Evolutionary conservation across 208 protist genomes (phyloP).

Genomic region (Trypanosoma congolense): DNA sequence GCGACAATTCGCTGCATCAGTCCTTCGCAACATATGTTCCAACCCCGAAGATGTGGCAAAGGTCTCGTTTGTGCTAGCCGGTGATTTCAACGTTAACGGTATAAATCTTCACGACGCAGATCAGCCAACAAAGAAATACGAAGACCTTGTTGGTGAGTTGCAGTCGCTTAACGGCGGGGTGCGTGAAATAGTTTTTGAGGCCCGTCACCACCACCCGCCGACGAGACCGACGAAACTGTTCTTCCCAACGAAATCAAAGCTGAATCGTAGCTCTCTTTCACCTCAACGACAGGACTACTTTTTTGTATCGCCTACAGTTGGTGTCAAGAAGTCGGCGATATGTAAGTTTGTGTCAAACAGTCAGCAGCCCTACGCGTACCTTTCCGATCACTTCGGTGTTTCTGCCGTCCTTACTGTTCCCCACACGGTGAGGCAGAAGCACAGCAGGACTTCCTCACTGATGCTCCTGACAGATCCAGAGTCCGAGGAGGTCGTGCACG

Average conservation of each 20-base stretch:
- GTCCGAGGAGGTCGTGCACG: constrained; percentile 58
- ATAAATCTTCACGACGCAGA: constrained; percentile 42
- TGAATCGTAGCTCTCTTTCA: constrained; percentile 43
- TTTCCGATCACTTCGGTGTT: constrained; percentile 88
- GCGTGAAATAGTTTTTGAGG: constrained; percentile 60
- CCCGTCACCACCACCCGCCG: constrained; percentile 41
- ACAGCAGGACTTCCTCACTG: constrained; percentile 5
- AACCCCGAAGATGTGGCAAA: constrained; percentile 19
- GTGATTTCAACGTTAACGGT: constrained; percentile 82
- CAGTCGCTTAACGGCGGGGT: constrained; percentile 46
- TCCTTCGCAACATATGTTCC: constrained; percentile 51
- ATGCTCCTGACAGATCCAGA: constrained; percentile 36
- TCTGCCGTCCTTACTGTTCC: constrained; percentile 25
- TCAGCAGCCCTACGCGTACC: constrained; percentile 76
- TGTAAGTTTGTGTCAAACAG: constrained; percentile 81
- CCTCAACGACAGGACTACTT: constrained; percentile 87
- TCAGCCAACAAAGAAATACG: constrained; percentile 47
- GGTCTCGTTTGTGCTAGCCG: constrained; percentile 61
- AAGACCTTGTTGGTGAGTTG: constrained; percentile 59
- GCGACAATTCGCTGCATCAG: constrained; percentile 53
- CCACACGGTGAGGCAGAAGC: neutral
- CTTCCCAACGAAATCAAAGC: constrained; percentile 79
- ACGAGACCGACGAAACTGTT: constrained; percentile 76
- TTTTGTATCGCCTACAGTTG: constrained; percentile 48
- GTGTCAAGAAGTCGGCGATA: constrained; percentile 29